Evolutionary conservation across 495 filamentous ascomycete genomes (phyloP), one percentile per base, ranked within the genome.

Genomic region (Filosporella fistucella): DNA sequence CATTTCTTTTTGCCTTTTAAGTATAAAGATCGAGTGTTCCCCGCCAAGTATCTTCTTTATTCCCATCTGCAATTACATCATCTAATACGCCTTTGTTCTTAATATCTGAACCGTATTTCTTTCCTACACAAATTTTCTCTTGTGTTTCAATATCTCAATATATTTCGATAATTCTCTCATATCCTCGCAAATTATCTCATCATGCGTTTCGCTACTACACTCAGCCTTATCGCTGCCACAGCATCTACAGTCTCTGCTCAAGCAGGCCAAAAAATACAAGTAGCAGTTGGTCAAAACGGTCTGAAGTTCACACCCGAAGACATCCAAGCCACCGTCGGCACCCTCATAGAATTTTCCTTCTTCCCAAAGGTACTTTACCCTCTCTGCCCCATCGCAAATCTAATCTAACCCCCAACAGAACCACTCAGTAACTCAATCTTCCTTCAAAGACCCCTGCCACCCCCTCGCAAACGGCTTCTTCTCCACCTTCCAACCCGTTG

Each of bases 381-480:
- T 25, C 20, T 12, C 25, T 13, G 28, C 40, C 20, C 9, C 35
- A 21, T 21, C 11, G 3, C 35, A 3, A 21, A 13, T 21, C 35
- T 7, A 20, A 5, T 11, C 35, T 38, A 38, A 38, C 18, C 9
- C 23, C 41, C 18, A 17, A 12, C 21, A 58, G 51, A 81, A 81
- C 61, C 87, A 90, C 72, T 81, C 80, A 18, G 82, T 88, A 25
- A 81, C 70, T 2, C 80, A 89, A 66, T 79, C 80, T 29, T 72
- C 69, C 49, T 90, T 89, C 65, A 70, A 75, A 52, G 61, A 72
- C 40, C 85, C 87, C 1, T 91, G 87, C 68, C 42, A 51, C 20
- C 51, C 51, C 14, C 30, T 57, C 20, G 38, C 49, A n/a, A 40
- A 36, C 24, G 58, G 54, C 13, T 76, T 33, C 80, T 82, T 47